Conservation (phyloP, 805 yeast species). For the Nakazawaea ernobii region DNA sequence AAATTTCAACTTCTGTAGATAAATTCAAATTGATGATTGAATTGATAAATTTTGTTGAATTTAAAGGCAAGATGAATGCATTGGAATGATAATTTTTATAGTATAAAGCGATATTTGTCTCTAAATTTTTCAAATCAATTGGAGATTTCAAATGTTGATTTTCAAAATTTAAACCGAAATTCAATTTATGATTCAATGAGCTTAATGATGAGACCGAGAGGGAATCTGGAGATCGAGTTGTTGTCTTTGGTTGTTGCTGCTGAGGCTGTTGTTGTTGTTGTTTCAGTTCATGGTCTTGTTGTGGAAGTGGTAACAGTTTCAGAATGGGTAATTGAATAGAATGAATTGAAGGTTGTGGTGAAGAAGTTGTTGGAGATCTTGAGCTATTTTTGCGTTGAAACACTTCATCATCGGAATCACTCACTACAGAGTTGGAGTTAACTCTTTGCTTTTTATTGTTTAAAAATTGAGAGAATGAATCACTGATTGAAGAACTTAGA, state of each 20-base stretch:
- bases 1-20: slow-evolving; percentile 23
- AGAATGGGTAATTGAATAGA: background rate
- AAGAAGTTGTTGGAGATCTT: slow-evolving; percentile 12
- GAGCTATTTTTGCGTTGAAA: slow-evolving; percentile 3
- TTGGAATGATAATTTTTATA: slow-evolving; percentile 36
- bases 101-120: slow-evolving; percentile 32
- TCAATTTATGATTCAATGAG: slow-evolving; percentile 17
- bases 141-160: slow-evolving; percentile 16
- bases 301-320: background rate
- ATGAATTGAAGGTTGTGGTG: slow-evolving; percentile 10
- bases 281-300: background rate
- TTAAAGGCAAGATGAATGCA: slow-evolving; percentile 40
- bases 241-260: slow-evolving; percentile 12
- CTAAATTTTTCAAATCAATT: slow-evolving; percentile 21
- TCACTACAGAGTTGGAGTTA: slow-evolving; percentile 16
- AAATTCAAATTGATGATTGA: slow-evolving; percentile 19
- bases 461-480: slow-evolving; percentile 24
- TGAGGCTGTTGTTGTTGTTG: slow-evolving; percentile 14
- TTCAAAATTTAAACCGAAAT: slow-evolving; percentile 10
- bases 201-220: slow-evolving; percentile 16
- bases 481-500: slow-evolving; percentile 39
- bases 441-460: slow-evolving; percentile 8
- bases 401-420: slow-evolving; percentile 11
- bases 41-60: slow-evolving; percentile 21
- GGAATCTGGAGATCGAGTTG: slow-evolving; percentile 6